Conservation (phyloP, 1,284 basidiomycete species). For the Fomitopsis schrenkii region DNA sequence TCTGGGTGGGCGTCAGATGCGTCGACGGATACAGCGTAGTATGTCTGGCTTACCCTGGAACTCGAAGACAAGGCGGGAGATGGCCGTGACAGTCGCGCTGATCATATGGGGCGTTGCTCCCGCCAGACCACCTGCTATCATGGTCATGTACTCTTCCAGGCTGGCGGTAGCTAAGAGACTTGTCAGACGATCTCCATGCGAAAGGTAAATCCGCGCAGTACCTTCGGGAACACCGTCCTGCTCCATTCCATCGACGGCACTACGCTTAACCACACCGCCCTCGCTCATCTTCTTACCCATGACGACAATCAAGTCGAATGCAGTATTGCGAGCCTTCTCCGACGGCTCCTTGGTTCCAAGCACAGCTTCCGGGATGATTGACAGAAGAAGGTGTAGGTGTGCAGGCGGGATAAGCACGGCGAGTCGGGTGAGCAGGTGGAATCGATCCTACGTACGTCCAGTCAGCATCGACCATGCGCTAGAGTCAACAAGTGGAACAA, state of each 20-base stretch:
- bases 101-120: conserved; percentile 98
- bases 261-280: conserved; percentile 82
- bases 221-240: conserved; percentile 61
- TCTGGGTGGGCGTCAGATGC: conserved; percentile 39
- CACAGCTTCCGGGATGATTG: conserved; percentile 91
- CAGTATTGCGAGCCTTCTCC: conserved; percentile 85
- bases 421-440: conserved; percentile 74
- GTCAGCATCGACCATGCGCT: neutral
- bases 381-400: conserved; percentile 82
- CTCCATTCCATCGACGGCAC: conserved; percentile 79
- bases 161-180: conserved; percentile 61
- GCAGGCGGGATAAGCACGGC: conserved; percentile 68
- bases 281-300: conserved; percentile 93
- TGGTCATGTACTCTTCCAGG: conserved; percentile 93
- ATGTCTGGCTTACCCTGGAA: conserved; percentile 69
- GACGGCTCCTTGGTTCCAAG: conserved; percentile 99
- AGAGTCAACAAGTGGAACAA: neutral
- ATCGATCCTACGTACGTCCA: conserved; percentile 62
- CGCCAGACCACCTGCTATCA: conserved; percentile 94
- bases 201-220: conserved; percentile 15
- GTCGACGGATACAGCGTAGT: neutral
- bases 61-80: conserved; percentile 93
- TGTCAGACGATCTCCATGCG: neutral
- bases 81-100: conserved; percentile 92
- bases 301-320: conserved; percentile 87